Evolutionary conservation across 1,139 yeast genomes (phyloP).

Genomic region (Blastobotrys arbuscula): DNA sequence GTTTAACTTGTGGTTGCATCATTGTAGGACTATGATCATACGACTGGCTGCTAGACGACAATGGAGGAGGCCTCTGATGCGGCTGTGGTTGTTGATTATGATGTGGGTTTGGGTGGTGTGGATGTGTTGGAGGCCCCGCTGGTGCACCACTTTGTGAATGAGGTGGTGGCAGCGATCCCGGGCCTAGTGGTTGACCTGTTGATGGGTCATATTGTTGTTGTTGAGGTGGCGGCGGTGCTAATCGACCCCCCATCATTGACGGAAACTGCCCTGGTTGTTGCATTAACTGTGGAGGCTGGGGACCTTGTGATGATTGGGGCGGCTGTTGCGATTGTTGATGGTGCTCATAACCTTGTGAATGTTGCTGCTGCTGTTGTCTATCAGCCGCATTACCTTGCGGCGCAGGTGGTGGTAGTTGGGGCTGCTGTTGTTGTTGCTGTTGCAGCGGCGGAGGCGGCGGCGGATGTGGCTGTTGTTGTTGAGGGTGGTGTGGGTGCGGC

Average conservation of each 20-base stretch:
- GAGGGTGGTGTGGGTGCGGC: neutral
- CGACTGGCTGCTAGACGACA: conserved; percentile 5
- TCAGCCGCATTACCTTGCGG: conserved; percentile 1
- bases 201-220: conserved; percentile 4
- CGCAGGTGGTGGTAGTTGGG: conserved; percentile 4
- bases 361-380: neutral
- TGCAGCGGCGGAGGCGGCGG: conserved; percentile 2
- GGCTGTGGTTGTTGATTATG: conserved; percentile 12
- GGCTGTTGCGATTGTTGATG: neutral
- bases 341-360: conserved; percentile 1
- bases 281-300: neutral
- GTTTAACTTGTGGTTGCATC: neutral
- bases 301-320: neutral
- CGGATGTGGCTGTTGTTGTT: neutral
- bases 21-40: conserved; percentile 14
- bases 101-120: conserved; percentile 5
- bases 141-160: neutral
- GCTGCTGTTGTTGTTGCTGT: neutral
- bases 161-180: neutral
- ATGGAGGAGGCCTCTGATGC: conserved; percentile 4
- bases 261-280: conserved; percentile 2
- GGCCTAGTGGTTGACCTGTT: neutral
- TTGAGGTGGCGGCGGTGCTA: conserved; percentile 1
- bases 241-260: neutral
- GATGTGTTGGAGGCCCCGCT: neutral